Base-by-base conservation (phyloP, 2,329 filamentous ascomycete genomes). In the Xylariaceae sp. region DNA sequence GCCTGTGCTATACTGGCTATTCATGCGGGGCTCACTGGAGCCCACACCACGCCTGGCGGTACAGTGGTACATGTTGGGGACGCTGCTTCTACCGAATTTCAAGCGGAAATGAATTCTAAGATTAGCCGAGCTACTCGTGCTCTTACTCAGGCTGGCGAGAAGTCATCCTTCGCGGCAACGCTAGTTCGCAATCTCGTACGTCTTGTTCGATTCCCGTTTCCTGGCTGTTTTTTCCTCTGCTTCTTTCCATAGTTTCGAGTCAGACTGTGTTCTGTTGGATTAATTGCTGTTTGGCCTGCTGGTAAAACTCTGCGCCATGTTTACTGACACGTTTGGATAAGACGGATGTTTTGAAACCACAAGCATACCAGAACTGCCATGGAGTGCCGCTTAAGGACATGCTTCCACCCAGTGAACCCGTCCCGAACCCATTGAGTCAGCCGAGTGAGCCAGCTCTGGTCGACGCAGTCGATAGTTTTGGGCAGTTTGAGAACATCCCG, bases 1-100 rank as follows among this genome's bases (percentile, higher is more conserved):
- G 58, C 57, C 1, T 62, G 58, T 39, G 51, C 59, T 4, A 57
- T 61, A 2, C 48, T 63, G 9, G 59, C 58, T 10, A 48, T 49
- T 2, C 44, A 41, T n/a, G 49, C 35, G 11, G 54, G 46, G 5
- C 17, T 43, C n/a, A 47, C 18, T 18, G 32, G 18, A 33, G 39
- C 43, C 12, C 45, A 41, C 10, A 19, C 18, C 5, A 19, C 10
- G 7, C 35, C 22, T 9, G 27, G 15, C 7, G 22, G 22, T 27
- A 27, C 22, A 5, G 22, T 27, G 7, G 22, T 27, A 27, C 22
- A 27, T 33, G 30, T 46, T 27, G 39, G 39, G 10, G 27, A 39
- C 15, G 41, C 40, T 19, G 32, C 17, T 7, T n/a, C 33, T 30
- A 31, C 10, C 10, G 36, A 40, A 5, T 32, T 22, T n/a, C 27